phyloP scores from a whole-genome alignment of 768 basidiomycete genomes.

The Pholiota conissans region DNA sequence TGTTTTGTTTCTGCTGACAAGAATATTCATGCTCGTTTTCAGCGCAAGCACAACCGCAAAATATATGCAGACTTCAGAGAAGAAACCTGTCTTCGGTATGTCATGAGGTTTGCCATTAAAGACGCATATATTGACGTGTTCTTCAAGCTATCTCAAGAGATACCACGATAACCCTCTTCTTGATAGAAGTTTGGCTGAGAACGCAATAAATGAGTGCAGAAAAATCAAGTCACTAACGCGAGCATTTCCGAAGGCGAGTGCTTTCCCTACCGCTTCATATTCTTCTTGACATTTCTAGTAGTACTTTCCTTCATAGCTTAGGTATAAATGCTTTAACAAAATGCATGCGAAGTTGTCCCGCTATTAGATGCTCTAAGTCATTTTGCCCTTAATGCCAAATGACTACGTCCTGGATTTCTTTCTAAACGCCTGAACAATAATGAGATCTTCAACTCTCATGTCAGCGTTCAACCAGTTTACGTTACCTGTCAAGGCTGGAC shows the following conservation, averaged over 20 bases:
- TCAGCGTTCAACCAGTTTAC: background rate
- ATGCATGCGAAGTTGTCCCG: too few species aligned
- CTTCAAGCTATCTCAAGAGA: constrained; percentile 58
- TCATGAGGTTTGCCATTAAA: constrained; percentile 20
- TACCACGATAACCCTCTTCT: constrained; percentile 54
- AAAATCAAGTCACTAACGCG: constrained; percentile 54
- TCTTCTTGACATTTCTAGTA: background rate
- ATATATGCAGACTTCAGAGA: constrained; percentile 79
- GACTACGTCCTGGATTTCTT: too few species aligned
- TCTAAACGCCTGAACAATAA: background rate
- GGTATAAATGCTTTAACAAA: too few species aligned
- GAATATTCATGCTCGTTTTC: background rate
- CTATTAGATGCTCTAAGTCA: background rate
- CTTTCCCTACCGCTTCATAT: background rate
- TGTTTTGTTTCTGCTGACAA: background rate
- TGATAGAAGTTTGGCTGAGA: constrained; percentile 49
- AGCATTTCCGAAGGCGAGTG: constrained; percentile 32
- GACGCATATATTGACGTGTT: background rate
- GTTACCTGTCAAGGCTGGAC: background rate
- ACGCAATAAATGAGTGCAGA: constrained; percentile 62
- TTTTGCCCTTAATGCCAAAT: background rate
- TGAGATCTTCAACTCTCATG: too few species aligned
- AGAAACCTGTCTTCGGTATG: constrained; percentile 55
- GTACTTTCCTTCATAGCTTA: background rate
- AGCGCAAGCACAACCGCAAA: constrained; percentile 78